Conservation (phyloP, 2,329 filamentous ascomycete species). For the Calonectria crousiana region DNA sequence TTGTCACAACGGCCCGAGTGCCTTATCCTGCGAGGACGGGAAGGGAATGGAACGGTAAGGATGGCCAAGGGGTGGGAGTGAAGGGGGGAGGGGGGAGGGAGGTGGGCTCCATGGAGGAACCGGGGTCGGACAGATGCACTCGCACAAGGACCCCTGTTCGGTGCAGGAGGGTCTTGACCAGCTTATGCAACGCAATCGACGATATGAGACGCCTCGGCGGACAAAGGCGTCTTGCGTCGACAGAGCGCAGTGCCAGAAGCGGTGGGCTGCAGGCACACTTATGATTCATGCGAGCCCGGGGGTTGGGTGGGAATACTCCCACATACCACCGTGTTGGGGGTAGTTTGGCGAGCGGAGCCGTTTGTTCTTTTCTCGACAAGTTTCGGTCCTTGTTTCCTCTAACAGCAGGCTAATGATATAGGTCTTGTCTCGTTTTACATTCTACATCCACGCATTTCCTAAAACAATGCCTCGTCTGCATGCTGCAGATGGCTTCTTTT, state of each 20-base stretch:
- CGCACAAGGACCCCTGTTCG: not conserved
- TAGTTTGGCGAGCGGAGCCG: not conserved
- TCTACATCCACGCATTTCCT: not conserved
- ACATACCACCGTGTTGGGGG: not conserved
- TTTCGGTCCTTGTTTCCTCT: conserved; percentile 19
- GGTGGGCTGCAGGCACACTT: conserved; percentile 13
- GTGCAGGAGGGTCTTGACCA: not conserved
- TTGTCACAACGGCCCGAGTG: conserved; percentile 17
- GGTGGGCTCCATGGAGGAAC: not conserved
- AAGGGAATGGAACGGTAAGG: conserved; percentile 21
- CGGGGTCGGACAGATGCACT: conserved; percentile 4
- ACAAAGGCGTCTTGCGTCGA: not conserved
- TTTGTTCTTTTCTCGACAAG: conserved; percentile 4
- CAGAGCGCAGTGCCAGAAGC: not conserved
- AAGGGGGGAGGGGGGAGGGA: not conserved
- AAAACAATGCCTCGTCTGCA: not conserved
- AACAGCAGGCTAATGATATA: conserved; percentile 18
- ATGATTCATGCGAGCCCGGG: conserved; percentile 13
- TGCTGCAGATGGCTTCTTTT: not conserved
- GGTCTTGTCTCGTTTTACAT: conserved; percentile 9
- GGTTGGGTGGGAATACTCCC: not conserved
- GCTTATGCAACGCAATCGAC: conserved; percentile 24
- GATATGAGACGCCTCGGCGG: conserved; percentile 11
- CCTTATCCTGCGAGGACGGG: conserved; percentile 26
- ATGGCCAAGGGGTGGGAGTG: not conserved